Evolutionary conservation across 129 eudicot species (phyloP).

Genomic region (Calendula officinalis): DNA sequence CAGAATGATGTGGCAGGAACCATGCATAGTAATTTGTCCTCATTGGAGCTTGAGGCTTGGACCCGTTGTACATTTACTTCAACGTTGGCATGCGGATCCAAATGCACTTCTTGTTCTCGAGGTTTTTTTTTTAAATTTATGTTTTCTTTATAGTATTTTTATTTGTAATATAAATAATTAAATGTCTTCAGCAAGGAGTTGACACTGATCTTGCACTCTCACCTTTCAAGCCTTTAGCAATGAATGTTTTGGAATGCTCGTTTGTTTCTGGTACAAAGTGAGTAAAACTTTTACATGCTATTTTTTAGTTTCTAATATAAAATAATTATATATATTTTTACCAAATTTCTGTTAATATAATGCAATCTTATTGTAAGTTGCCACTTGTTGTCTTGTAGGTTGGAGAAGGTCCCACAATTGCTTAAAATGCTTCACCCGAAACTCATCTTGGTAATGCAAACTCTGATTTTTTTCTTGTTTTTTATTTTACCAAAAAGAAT

Average conservation of each 20-base stretch:
- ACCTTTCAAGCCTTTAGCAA: constrained; percentile 82
- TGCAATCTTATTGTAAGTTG: background rate
- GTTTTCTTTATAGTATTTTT: background rate
- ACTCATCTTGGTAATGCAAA: constrained; percentile 51
- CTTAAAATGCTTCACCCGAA: constrained; percentile 69
- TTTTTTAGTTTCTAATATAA: background rate
- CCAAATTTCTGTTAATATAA: background rate
- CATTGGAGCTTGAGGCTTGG: constrained; percentile 97
- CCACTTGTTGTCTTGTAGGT: constrained; percentile 44
- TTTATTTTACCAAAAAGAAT: background rate
- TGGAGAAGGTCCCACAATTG: constrained; percentile 51
- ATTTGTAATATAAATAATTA: background rate
- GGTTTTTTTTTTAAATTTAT: constrained; percentile 37
- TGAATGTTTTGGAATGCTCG: constrained; percentile 92
- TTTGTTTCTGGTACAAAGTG: constrained; percentile 75
- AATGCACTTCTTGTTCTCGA: constrained; percentile 74
- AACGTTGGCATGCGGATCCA: constrained; percentile 66
- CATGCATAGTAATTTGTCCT: constrained; percentile 88
- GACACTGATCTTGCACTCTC: constrained; percentile 68
- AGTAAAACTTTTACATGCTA: constrained; percentile 8
- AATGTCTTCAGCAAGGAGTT: constrained; percentile 51
- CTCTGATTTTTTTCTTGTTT: background rate
- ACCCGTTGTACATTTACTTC: constrained; percentile 81
- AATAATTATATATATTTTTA: background rate
- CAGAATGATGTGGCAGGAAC: constrained; percentile 90